A percentile compares a stretch with the other conserved stretches of the same genome.
These are phyloP conservation scores for Trifolium subterraneum DNA, from an alignment of 306 rosid genomes.

Conservation along the genomic window DNA sequence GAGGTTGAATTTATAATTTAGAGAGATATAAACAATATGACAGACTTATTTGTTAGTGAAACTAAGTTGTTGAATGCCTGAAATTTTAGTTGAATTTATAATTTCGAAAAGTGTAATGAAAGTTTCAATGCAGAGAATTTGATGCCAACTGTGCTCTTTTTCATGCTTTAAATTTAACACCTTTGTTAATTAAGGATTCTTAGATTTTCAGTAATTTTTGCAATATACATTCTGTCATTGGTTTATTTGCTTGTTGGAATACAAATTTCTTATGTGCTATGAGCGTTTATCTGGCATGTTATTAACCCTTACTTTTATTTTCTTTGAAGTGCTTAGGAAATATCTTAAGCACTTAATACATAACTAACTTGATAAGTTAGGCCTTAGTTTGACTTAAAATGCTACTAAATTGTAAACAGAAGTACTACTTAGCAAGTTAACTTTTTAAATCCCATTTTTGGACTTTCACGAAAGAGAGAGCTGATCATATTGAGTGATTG, in stretches of 20 bases:
- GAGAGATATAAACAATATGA: no score
- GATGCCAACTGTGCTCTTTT: no score
- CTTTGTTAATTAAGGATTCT: conserved; percentile 21
- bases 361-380: background rate
- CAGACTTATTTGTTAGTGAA: no score
- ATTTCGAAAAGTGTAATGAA: no score
- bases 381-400: background rate
- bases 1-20: no score
- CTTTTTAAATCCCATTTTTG: no score
- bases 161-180: conserved; percentile 14
- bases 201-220: background rate
- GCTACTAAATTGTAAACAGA: conserved; percentile 1
- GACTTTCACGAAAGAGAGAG: no score
- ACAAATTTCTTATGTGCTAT: conserved; percentile 19
- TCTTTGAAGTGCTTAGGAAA: conserved; percentile 5
- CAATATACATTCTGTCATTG: conserved; percentile 11
- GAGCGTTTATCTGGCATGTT: background rate
- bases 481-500: no score
- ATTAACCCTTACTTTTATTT: background rate
- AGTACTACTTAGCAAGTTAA: background rate
- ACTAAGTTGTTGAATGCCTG: no score
- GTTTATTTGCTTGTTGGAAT: background rate
- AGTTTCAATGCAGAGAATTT: no score
- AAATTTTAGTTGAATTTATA: no score
- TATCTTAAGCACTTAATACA: conserved; percentile 3